Percentiles rank a stretch among this genome's conserved stretches.
These are phyloP conservation scores for Echeveria elegans DNA, from an alignment of 164 flowering plant species.

Conservation along the genomic window DNA sequence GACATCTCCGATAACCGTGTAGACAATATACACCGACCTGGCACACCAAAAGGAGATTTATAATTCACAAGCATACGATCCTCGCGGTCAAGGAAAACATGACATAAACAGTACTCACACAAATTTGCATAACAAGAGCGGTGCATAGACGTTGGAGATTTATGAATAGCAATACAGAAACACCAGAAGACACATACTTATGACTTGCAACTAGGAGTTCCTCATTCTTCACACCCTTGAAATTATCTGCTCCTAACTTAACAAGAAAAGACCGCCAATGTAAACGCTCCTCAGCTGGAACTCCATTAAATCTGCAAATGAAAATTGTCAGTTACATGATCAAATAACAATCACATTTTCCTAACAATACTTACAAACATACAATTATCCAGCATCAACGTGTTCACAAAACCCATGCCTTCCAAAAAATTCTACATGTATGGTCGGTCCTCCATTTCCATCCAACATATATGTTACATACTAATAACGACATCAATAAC, in stretches of 20 bases:
- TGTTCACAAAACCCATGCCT: neutral
- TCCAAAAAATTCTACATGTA: neutral
- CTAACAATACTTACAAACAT: neutral
- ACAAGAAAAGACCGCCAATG: slow-evolving; percentile 96
- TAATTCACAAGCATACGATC: neutral
- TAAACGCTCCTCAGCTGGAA: slow-evolving; percentile 92
- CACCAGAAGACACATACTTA: slow-evolving; percentile 49
- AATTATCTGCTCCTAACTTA: slow-evolving; percentile 91
- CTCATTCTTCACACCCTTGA: slow-evolving; percentile 86
- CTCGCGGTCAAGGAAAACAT: neutral
- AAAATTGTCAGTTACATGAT: neutral
- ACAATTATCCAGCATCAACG: neutral
- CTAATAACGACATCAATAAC: neutral
- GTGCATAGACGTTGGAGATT: neutral
- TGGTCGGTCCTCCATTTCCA: neutral
- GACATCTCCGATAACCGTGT: slow-evolving; percentile 92
- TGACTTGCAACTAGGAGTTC: slow-evolving; percentile 96
- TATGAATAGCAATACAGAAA: neutral
- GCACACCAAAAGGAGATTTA: neutral
- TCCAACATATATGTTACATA: neutral
- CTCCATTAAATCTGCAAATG: slow-evolving; percentile 78
- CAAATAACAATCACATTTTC: neutral
- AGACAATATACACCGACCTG: slow-evolving; percentile 96
- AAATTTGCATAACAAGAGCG: neutral
- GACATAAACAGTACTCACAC: neutral